Base-by-base conservation (phyloP, 2,329 filamentous ascomycete genomes). In the Claviceps pazoutovae region DNA sequence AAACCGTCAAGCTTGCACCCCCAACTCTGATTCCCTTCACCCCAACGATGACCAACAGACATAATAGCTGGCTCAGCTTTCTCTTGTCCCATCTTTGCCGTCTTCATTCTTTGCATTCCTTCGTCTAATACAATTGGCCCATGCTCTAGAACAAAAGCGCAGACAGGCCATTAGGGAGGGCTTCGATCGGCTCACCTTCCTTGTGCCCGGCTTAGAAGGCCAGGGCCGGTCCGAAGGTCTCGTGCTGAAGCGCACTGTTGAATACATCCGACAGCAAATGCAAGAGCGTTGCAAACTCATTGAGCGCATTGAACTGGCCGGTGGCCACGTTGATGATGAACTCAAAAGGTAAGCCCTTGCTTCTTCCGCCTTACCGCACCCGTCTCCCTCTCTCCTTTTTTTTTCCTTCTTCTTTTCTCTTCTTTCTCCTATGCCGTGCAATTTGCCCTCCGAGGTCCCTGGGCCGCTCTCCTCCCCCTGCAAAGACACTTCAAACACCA, bases 141-240 rank as follows among this genome's bases (percentile, higher is more conserved):
- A 23, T 34, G 21, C 23, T 7, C 23, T 52, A 72, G 68, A 74
- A 61, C 64, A 73, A 58, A 72, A 75, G 57, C 64, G 71, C 39
- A 64, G 72, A 34, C 65, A 72, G 54, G 86, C 84, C 14, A 95
- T 95, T 57, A 78, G 89, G 46, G 82, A 87, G 53, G 87, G 86
- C 52, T 95, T 94, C 64, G 88, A 95, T 65, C 78, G 82, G 37
- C 76, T 95, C 26, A 86, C 86, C 16, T 79, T 83, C 50, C 75
- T 94, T 36, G 87, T 95, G 1, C 89, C 89, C 0, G 88, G 86
- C 0, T 74, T 94, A 50, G 79, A 87, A 60, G 89, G 89, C 1
- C 85, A 90, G 61, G 89, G 86, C 1, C 81, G 88, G 46, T 93
- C 87, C 56, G 89, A 95, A 66, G 87, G 86, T 30, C 74, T 88